Conservation (phyloP, 148 eudicot genomes). For the Silene conica region DNA sequence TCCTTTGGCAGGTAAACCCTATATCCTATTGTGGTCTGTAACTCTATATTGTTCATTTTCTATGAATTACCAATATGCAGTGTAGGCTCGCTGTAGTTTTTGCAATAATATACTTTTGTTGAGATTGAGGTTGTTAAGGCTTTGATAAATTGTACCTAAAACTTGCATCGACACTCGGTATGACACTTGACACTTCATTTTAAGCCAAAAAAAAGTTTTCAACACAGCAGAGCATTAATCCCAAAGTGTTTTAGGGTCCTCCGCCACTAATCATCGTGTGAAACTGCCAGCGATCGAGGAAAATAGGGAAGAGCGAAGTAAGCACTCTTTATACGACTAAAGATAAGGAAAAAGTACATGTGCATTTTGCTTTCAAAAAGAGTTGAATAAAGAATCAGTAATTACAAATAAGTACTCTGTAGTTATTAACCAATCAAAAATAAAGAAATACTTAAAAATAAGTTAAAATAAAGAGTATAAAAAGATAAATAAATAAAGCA, state of each 20-base stretch:
- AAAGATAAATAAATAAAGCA: not conserved
- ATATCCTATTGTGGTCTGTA: not conserved
- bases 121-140: not conserved
- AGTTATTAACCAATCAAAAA: not conserved
- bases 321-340: not conserved
- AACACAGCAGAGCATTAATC: not conserved
- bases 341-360: not conserved
- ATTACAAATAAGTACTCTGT: too few species aligned
- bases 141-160: not conserved
- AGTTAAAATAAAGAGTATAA: too few species aligned
- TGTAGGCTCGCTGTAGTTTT: not conserved
- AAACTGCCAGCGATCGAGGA: not conserved
- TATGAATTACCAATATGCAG: not conserved
- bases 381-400: not conserved
- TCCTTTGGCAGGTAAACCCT: conserved; percentile 54
- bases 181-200: not conserved
- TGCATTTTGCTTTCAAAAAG: not conserved
- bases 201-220: not conserved
- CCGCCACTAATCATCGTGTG: not conserved
- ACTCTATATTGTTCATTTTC: not conserved
- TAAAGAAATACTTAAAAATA: too few species aligned
- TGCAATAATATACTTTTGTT: not conserved
- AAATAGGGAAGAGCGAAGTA: not conserved
- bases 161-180: not conserved
- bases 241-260: not conserved